A percentile compares a stretch with the other conserved stretches of the same genome.
phyloP scores from a whole-genome alignment of 805 yeast genomes.

The Candida sakaeoensis region DNA sequence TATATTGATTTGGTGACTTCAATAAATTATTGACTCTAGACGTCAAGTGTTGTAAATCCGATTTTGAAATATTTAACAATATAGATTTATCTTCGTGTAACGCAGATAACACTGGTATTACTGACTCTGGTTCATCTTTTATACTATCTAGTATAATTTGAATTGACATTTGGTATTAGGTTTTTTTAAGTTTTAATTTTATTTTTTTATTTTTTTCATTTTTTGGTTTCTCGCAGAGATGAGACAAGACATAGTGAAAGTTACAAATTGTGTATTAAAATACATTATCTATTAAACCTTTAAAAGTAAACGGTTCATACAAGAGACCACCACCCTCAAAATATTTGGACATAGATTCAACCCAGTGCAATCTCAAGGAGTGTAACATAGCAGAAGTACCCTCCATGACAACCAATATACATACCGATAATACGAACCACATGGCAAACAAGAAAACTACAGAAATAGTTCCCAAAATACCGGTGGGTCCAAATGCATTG shows the following conservation, averaged over 20 bases:
- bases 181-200: no score
- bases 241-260: no score
- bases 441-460: conserved; percentile 81
- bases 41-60: conserved; percentile 49
- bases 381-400: conserved; percentile 99
- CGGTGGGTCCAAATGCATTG: conserved; percentile 67
- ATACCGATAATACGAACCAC: conserved; percentile 92
- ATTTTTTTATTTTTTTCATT: no score
- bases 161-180: conserved; percentile 14
- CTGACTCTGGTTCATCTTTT: conserved; percentile 20
- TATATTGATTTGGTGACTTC: conserved; percentile 28
- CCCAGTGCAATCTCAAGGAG: conserved; percentile 98
- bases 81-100: conserved; percentile 26
- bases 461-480: conserved; percentile 63
- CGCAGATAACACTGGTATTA: conserved; percentile 30
- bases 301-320: conserved; percentile 83
- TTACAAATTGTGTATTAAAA: conserved; percentile 6
- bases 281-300: conserved; percentile 26
- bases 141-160: conserved; percentile 23
- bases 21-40: conserved; percentile 33
- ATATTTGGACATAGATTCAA: conserved; percentile 97
- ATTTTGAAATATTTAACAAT: conserved; percentile 42
- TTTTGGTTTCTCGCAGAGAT: no score
- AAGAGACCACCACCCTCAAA: conserved; percentile 95
- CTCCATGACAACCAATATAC: conserved; percentile 92